A percentile compares a stretch with the other conserved stretches of the same genome.
Evolutionary conservation across 2,329 filamentous ascomycete genomes (phyloP).

Genomic region (Drechslerella coelobrocha): DNA sequence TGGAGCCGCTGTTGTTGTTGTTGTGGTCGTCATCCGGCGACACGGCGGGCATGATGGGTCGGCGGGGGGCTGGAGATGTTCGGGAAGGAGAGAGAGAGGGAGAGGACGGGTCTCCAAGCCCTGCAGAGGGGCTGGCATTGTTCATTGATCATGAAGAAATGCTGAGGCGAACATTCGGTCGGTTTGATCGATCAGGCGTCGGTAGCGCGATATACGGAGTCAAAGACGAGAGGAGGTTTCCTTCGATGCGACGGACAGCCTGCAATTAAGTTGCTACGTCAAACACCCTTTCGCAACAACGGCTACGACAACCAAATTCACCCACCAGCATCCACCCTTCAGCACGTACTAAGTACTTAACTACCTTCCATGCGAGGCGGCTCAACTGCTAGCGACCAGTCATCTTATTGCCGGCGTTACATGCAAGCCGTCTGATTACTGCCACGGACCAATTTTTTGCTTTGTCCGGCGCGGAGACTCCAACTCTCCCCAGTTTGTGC

Average conservation of each 20-base stretch:
- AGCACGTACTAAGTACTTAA: too few species aligned
- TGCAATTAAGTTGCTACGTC: too few species aligned
- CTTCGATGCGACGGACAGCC: not conserved
- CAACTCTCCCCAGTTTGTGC: too few species aligned
- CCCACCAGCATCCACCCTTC: too few species aligned
- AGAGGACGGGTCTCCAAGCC: constrained; percentile 50
- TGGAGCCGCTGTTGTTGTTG: not conserved
- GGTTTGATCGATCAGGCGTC: constrained; percentile 12
- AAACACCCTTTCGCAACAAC: too few species aligned
- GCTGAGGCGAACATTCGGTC: constrained; percentile 24
- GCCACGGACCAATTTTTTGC: too few species aligned
- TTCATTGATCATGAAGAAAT: constrained; percentile 51
- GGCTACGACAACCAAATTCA: too few species aligned
- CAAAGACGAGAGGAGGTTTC: not conserved
- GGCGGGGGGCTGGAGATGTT: constrained; percentile 29
- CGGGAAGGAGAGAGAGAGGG: constrained; percentile 35
- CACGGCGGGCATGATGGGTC: constrained; percentile 30
- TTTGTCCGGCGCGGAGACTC: too few species aligned
- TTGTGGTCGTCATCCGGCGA: constrained; percentile 31
- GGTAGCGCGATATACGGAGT: not conserved
- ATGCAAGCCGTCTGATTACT: too few species aligned
- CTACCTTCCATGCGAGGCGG: too few species aligned
- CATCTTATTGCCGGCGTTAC: too few species aligned
- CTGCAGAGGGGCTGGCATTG: constrained; percentile 50
- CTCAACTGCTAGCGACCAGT: too few species aligned